phyloP scores from a whole-genome alignment of 176 grass and related monocot genomes.

The Cymbopogon citratus region DNA sequence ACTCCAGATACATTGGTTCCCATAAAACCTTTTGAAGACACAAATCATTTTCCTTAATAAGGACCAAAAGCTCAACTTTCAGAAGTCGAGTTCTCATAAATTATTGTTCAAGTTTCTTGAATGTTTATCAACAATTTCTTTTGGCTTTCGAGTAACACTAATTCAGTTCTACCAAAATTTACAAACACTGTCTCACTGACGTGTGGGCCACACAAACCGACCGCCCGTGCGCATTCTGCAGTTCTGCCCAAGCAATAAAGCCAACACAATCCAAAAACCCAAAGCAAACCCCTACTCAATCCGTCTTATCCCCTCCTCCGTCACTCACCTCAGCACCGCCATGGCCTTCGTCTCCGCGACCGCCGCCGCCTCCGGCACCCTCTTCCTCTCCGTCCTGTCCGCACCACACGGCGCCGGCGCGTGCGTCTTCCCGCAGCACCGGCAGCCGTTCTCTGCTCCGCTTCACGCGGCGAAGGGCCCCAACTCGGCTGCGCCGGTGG shows the following conservation, averaged over 20 bases:
- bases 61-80: neutral
- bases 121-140: no score
- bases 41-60: neutral
- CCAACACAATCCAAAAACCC: conserved; percentile 21
- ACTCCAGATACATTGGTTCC: neutral
- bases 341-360: conserved; percentile 37
- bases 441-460: neutral
- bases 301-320: conserved; percentile 29
- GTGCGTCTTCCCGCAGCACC: neutral
- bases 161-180: neutral
- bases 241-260: neutral
- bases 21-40: no score
- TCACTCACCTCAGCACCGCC: neutral
- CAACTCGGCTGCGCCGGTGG: conserved; percentile 2
- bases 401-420: neutral
- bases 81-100: no score
- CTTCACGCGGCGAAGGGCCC: conserved; percentile 26
- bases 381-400: neutral
- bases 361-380: neutral
- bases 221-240: neutral
- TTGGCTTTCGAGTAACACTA: neutral
- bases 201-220: neutral
- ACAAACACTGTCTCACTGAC: neutral
- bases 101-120: neutral
- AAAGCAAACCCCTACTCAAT: conserved; percentile 10